Evolutionary conservation across 1,284 basidiomycete species (phyloP), one percentile per base, ranked within the genome.

Genomic region (Apiotrichum laibachii): DNA sequence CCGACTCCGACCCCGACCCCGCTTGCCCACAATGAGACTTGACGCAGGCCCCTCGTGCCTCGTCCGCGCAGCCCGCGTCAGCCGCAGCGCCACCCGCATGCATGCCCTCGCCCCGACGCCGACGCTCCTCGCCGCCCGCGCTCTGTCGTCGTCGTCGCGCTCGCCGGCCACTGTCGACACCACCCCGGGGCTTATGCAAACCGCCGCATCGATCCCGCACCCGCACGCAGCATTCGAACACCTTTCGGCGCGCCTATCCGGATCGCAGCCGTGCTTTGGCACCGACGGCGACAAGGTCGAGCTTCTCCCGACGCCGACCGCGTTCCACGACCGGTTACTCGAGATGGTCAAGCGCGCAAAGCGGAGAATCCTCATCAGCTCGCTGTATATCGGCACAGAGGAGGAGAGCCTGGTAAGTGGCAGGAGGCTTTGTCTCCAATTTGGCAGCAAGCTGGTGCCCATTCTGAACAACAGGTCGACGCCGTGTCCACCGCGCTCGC

Each of bases 291-390:
- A 58, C 42, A 59, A 66, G 22, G 65, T 72, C 47, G 61, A 69
- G 13, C 57, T 77, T 45, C 67, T 83, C 3, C 77, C 82, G 47
- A 77, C 79, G 0, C 76, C 82, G 8, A 62, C 65, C 8, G 67
- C 77, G 46, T 83, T 82, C 64, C 81, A 81, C 59, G 49, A 63
- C 22, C 67, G 68, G 10, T 62, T 83, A 22, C 62, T 82, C 21
- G 80, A 84, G 57, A 86, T 91, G 82, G 85, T 96, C 56, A 79
- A 80, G 49, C 79, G 83, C 40, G 92, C 93, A 2, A 84, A 85
- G 63, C 78, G 80, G 57, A 83, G 90, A 57, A 86, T 97, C 69
- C 88, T 93, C 71, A 83, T 97, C 49, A 94, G 92, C 1, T 92
- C 89, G 12, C 77, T 92, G 34, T 92, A 92, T 72, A 85, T 92